Evolutionary conservation across 768 basidiomycete genomes (phyloP), one percentile per base, ranked within the genome.

Genomic region (Xerocomus spinulosus): DNA sequence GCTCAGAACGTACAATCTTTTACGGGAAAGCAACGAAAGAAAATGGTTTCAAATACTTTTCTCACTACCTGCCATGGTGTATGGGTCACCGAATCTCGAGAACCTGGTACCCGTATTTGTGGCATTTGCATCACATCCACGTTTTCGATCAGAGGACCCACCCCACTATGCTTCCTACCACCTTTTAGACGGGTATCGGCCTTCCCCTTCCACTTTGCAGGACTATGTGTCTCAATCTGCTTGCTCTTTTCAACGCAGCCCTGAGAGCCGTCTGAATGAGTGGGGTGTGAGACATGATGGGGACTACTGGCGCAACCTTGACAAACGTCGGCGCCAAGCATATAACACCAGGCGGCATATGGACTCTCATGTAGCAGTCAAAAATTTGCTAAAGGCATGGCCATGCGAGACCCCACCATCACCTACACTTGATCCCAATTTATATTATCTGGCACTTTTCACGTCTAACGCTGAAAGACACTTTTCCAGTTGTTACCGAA

Each of bases 21-120:
- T 57, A 39, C 62, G 60, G 40, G 12, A 17, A 21, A 44, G 48
- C n/a, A 9, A 33, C 7, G 48, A 32, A 13, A 6, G 10, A n/a
- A 32, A 57, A 34, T 51, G 46, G 35, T 61, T 44, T 30, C 58
- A 51, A 32, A 18, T 70, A 5, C 40, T 56, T 5, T 70, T 70
- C 28, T 55, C 56, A 8, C 52, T 70, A 17, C 53, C 65, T 15
- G 57, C 65, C 4, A 56, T 67, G 56, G 58, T 45, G 25, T 71
- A 66, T 44, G 37, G 45, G 8, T 63, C 59, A 9, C 36, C 55
- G 5, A 5, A 44, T 0, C 35, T 47, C 14, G 28, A 36, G 3
- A 39, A 45, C 6, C 54, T 66, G 17, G 49, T 68, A 5, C 56
- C 60, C 0, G 56, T 64, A 5, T 42, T 72, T 1, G 37, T 73